These are phyloP conservation scores for Balakata baccata DNA, from an alignment of 345 rosid genomes.

Conservation along the genomic window DNA sequence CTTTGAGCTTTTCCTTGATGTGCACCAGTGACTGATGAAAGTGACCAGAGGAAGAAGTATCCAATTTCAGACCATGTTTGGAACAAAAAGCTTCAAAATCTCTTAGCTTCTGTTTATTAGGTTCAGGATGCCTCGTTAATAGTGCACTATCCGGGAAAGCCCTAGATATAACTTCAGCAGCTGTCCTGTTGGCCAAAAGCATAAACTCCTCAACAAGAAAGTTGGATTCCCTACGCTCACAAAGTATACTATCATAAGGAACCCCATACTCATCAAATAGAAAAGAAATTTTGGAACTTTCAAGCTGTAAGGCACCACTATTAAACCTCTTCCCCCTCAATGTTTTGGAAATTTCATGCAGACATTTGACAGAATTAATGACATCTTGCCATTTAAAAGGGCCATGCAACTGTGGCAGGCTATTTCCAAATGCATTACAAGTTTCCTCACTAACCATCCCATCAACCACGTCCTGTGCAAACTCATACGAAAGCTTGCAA, in stretches of 20 bases:
- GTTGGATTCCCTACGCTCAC: constrained; percentile 46
- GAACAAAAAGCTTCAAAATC: constrained; percentile 77
- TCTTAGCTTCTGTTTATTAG: constrained; percentile 73
- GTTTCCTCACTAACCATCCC: constrained; percentile 32
- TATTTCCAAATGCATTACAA: constrained; percentile 26
- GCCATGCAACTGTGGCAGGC: constrained; percentile 57
- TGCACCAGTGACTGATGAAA: constrained; percentile 54
- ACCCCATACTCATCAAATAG: constrained; percentile 66
- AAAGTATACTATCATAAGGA: constrained; percentile 57
- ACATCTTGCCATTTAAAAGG: constrained; percentile 64
- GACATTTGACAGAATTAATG: constrained; percentile 49
- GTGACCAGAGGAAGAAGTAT: constrained; percentile 68
- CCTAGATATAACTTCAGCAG: constrained; percentile 81
- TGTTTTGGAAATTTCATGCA: constrained; percentile 52
- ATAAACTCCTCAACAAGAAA: constrained; percentile 88
- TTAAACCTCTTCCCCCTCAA: constrained; percentile 57
- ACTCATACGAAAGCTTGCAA: constrained; percentile 86
- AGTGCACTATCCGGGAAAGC: constrained; percentile 75
- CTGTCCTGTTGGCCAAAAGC: constrained; percentile 86
- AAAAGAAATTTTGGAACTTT: constrained; percentile 51
- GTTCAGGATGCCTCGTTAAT: constrained; percentile 85
- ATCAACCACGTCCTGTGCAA: constrained; percentile 63
- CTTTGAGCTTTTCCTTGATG: constrained; percentile 59
- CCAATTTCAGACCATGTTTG: constrained; percentile 67
- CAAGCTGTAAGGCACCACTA: constrained; percentile 75